These are phyloP conservation scores for Paradendryphiella salina DNA, from an alignment of 2,329 filamentous ascomycete genomes.

Conservation along the genomic window DNA sequence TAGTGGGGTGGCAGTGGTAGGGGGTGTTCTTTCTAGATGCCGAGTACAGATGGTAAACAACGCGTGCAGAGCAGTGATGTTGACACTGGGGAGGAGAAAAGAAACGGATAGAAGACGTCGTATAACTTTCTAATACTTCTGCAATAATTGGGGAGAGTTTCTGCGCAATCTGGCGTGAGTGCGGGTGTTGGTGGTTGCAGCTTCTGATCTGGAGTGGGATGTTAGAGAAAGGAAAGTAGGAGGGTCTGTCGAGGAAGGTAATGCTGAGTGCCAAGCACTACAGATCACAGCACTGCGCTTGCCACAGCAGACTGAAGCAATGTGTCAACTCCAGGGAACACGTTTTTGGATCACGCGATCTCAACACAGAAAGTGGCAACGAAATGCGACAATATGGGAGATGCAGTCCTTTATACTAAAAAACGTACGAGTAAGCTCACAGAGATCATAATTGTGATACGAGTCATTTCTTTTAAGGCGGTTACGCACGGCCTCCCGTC, in stretches of 20 bases:
- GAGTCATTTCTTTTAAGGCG: slow-evolving; percentile 6
- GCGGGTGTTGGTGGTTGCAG: slow-evolving; percentile 17
- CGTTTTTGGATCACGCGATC: not conserved
- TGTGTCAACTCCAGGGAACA: not conserved
- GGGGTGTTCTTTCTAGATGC: not conserved
- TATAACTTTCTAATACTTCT: not conserved
- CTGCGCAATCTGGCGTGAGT: slow-evolving; percentile 4
- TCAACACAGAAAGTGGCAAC: not conserved
- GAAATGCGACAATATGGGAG: not conserved
- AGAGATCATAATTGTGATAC: not conserved
- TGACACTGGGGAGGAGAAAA: not conserved
- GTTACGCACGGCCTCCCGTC: slow-evolving; percentile 12
- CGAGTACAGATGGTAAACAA: slow-evolving; percentile 25
- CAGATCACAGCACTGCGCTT: too few relatives aligned
- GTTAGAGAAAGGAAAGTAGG: slow-evolving; percentile 23
- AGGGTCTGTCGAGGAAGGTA: not conserved
- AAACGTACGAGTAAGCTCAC: slow-evolving; percentile 3
- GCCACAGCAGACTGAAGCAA: too few relatives aligned
- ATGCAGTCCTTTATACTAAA: not conserved
- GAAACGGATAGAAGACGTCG: not conserved
- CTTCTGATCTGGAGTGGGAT: slow-evolving; percentile 20
- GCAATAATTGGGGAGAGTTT: slow-evolving; percentile 4
- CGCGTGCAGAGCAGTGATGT: slow-evolving; percentile 18
- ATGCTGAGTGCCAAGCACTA: not conserved
- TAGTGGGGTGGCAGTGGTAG: slow-evolving; percentile 1